phyloP scores from a whole-genome alignment of 78 protist species.

The Tieghemostelium lacteum region DNA sequence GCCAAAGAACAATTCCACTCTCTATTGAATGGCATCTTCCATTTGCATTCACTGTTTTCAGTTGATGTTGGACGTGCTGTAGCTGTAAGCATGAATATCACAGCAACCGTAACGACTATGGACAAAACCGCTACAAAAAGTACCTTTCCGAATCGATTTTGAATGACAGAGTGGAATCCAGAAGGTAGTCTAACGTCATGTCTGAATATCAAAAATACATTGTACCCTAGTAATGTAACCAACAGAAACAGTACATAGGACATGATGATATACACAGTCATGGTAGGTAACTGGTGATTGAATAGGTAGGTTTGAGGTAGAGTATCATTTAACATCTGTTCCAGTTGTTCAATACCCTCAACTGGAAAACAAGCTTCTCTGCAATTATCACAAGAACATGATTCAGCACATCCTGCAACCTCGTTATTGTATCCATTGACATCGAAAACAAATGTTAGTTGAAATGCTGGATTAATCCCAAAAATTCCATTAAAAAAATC shows the following conservation, averaged over 20 bases:
- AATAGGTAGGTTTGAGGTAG: conserved; percentile 51
- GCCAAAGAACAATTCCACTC: conserved; percentile 60
- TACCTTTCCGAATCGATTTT: too few species aligned
- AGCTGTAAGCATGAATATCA: conserved; percentile 1
- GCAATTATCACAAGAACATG: conserved; percentile 57
- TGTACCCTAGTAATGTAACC: neutral
- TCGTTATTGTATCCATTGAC: conserved; percentile 4
- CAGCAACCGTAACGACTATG: neutral
- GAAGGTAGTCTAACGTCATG: neutral
- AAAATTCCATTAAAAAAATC: conserved; percentile 18
- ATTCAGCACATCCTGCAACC: neutral
- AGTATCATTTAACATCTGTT: conserved; percentile 5
- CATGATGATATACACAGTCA: conserved; percentile 41
- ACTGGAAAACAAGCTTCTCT: conserved; percentile 18
- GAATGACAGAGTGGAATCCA: too few species aligned
- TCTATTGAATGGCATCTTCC: conserved; percentile 44
- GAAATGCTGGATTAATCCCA: conserved; percentile 18
- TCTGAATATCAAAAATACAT: neutral
- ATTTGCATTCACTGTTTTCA: neutral
- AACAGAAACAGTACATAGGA: conserved; percentile 18
- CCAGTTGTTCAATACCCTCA: neutral
- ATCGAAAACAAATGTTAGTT: conserved; percentile 3
- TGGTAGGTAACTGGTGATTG: conserved; percentile 22
- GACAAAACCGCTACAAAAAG: neutral
- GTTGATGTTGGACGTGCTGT: conserved; percentile 13